Conservation (phyloP, 2,329 filamentous ascomycete species). For the Pseudogymnoascus sp. region DNA sequence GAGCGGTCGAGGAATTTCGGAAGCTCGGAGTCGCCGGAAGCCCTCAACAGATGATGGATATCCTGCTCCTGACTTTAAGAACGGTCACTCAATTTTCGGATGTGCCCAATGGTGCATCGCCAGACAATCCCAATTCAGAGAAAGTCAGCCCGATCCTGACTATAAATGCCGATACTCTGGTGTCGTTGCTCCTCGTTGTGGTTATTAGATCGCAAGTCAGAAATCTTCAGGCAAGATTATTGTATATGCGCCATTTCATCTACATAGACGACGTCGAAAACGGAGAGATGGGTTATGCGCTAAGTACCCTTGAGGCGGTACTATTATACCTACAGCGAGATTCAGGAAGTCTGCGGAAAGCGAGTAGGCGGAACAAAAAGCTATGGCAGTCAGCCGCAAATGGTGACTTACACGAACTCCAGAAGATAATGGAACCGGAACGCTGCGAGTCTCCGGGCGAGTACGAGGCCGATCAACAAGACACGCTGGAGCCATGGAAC, state of each 20-base stretch:
- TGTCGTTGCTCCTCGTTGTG: slow-evolving; percentile 84
- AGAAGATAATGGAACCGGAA: slow-evolving; percentile 71
- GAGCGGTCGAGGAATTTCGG: slow-evolving; percentile 81
- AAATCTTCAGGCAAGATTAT: slow-evolving; percentile 77
- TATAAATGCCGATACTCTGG: slow-evolving; percentile 78
- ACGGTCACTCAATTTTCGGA: slow-evolving; percentile 65
- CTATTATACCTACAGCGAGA: slow-evolving; percentile 80
- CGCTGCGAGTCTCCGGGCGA: slow-evolving; percentile 27
- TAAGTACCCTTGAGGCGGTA: slow-evolving; percentile 94
- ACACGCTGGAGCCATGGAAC: background rate
- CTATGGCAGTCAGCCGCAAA: slow-evolving; percentile 80
- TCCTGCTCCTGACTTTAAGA: slow-evolving; percentile 53
- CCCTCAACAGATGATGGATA: slow-evolving; percentile 35
- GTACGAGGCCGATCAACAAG: slow-evolving; percentile 31
- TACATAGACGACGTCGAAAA: slow-evolving; percentile 97
- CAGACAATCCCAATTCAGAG: slow-evolving; percentile 30
- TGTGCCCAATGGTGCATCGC: slow-evolving; percentile 32
- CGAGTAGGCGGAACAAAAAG: slow-evolving; percentile 77
- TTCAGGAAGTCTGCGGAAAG: slow-evolving; percentile 72
- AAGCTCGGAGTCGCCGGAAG: slow-evolving; percentile 67
- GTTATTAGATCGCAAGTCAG: slow-evolving; percentile 86
- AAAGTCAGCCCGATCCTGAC: slow-evolving; percentile 48
- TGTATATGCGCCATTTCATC: slow-evolving; percentile 97
- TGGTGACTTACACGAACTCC: slow-evolving; percentile 71
- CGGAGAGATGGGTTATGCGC: slow-evolving; percentile 89